phyloP scores from a whole-genome alignment of 345 rosid species.

The Heritiera littoralis region DNA sequence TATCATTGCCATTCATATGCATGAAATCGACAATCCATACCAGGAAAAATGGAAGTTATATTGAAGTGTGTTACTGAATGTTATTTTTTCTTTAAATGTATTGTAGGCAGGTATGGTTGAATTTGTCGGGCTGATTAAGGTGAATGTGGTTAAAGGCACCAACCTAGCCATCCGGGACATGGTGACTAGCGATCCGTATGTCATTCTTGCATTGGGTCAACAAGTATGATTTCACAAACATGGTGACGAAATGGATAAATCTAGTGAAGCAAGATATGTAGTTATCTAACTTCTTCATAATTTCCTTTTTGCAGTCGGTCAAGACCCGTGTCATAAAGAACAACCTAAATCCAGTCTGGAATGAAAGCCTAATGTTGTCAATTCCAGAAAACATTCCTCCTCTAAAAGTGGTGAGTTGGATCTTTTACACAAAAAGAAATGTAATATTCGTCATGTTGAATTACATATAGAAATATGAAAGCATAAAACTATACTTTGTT shows the following conservation, averaged over 20 bases:
- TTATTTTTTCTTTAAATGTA: background rate
- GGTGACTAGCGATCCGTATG: slow-evolving; percentile 92
- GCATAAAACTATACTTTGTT: background rate
- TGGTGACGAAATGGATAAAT: slow-evolving; percentile 1
- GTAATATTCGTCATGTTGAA: background rate
- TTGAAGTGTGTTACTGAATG: slow-evolving; percentile 20
- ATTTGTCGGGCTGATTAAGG: slow-evolving; percentile 91
- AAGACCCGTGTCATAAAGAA: slow-evolving; percentile 91
- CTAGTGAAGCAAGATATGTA: background rate
- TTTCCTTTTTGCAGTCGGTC: slow-evolving; percentile 60
- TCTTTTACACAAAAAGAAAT: background rate
- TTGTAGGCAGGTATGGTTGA: slow-evolving; percentile 94
- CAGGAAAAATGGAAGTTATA: background rate
- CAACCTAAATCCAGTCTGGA: slow-evolving; percentile 98
- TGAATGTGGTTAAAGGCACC: slow-evolving; percentile 94
- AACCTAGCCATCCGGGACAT: slow-evolving; percentile 89
- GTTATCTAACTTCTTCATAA: slow-evolving; percentile 5
- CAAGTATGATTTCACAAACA: slow-evolving; percentile 57
- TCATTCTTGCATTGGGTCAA: slow-evolving; percentile 77
- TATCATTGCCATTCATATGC: background rate
- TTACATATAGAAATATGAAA: background rate
- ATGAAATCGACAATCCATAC: background rate
- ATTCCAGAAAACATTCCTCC: slow-evolving; percentile 92
- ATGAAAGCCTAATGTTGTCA: slow-evolving; percentile 88
- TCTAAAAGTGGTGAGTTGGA: slow-evolving; percentile 72